phyloP scores from a whole-genome alignment of 2,329 filamentous ascomycete species.

The Endothia cerciana region DNA sequence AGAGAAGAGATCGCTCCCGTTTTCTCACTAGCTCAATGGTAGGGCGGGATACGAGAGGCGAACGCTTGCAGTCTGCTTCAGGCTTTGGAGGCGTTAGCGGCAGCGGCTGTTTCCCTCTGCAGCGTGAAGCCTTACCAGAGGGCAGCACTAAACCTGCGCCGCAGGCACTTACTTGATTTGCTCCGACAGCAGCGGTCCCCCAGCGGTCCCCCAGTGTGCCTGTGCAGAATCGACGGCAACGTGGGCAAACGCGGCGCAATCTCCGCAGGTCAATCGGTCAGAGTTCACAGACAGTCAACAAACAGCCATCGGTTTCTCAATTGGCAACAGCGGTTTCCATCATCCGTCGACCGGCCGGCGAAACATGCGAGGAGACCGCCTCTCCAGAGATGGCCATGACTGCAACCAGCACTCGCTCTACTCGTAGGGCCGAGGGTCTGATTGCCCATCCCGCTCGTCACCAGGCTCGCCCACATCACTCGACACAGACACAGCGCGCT shows the following conservation, averaged over 20 bases:
- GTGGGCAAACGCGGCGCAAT: conserved; percentile 10
- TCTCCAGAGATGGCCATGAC: conserved; percentile 30
- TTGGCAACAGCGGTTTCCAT: conserved; percentile 23
- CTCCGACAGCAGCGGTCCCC: neutral
- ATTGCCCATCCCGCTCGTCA: conserved; percentile 27
- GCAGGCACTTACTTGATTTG: neutral
- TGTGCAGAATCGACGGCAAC: neutral
- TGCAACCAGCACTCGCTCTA: conserved; percentile 32
- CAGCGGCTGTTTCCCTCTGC: neutral
- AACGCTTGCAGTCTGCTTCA: neutral
- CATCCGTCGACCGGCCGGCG: conserved; percentile 16
- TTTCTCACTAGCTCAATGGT: neutral
- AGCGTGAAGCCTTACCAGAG: neutral
- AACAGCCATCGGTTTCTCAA: conserved; percentile 22
- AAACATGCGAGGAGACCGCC: conserved; percentile 27
- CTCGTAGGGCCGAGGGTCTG: conserved; percentile 30
- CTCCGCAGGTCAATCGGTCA: conserved; percentile 1
- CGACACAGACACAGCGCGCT: conserved; percentile 18
- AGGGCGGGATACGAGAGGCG: neutral
- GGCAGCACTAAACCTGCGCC: neutral
- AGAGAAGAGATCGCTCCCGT: neutral
- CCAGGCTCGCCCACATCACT: conserved; percentile 20
- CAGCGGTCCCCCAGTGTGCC: neutral
- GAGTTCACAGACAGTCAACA: conserved; percentile 12
- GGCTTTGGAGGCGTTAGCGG: neutral